Percentiles rank a stretch among this genome's conserved stretches.
Evolutionary conservation across 2,329 filamentous ascomycete species (phyloP).

Genomic region (Colletotrichum scovillei): DNA sequence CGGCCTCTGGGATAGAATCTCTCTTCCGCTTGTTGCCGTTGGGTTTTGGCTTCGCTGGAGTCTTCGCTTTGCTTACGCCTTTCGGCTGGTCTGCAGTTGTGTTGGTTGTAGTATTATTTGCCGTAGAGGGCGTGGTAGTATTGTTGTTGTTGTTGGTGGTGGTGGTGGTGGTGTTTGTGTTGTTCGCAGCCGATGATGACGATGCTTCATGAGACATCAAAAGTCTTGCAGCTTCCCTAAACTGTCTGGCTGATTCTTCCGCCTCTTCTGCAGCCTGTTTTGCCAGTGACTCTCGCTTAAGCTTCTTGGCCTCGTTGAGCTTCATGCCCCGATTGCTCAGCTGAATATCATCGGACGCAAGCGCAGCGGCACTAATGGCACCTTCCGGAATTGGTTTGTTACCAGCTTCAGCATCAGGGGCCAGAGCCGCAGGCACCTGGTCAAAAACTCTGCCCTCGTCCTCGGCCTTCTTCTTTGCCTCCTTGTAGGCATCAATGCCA

Average conservation of each 20-base stretch:
- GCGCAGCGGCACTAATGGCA: conserved; percentile 67
- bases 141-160: background rate
- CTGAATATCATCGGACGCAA: conserved; percentile 70
- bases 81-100: conserved; percentile 44
- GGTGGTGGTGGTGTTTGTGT: background rate
- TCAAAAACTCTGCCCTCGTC: conserved; percentile 73
- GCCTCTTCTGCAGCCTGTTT: conserved; percentile 72
- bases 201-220: conserved; percentile 51
- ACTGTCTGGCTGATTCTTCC: conserved; percentile 65
- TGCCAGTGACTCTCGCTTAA: conserved; percentile 74
- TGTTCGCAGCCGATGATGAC: conserved; percentile 38
- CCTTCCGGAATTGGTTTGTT: conserved; percentile 67
- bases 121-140: background rate
- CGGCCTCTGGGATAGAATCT: conserved; percentile 47
- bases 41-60: conserved; percentile 40
- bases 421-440: conserved; percentile 51
- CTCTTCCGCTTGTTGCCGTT: conserved; percentile 61
- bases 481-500: conserved; percentile 70
- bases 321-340: conserved; percentile 81
- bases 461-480: conserved; percentile 73
- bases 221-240: conserved; percentile 59
- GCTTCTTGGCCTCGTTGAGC: conserved; percentile 81
- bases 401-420: conserved; percentile 62
- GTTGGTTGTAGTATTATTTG: background rate
- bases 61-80: conserved; percentile 43